phyloP scores from a whole-genome alignment of 164 flowering plant genomes.

The Houttuynia cordata region DNA sequence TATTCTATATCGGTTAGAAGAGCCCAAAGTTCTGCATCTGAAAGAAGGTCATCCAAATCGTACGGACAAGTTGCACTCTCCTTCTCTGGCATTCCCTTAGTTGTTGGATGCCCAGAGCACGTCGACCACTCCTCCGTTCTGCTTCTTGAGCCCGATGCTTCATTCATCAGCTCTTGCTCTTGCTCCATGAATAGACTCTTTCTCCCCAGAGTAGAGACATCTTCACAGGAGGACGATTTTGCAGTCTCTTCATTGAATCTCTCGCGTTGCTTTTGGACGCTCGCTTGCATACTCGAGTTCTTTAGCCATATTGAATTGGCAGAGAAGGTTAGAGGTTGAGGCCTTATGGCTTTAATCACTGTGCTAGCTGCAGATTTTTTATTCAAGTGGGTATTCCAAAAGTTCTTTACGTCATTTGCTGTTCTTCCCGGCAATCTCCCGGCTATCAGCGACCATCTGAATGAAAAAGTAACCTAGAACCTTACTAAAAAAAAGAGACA shows the following conservation, averaged over 20 bases:
- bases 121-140: background rate
- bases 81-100: background rate
- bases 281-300: background rate
- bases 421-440: slow-evolving; percentile 15
- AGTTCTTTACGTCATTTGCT: slow-evolving; percentile 11
- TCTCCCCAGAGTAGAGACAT: no score
- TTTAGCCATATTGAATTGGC: slow-evolving; percentile 1
- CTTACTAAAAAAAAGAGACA: background rate
- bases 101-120: background rate
- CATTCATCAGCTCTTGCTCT: no score
- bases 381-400: slow-evolving; percentile 2
- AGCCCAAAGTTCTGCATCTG: background rate
- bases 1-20: background rate
- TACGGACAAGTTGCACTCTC: background rate
- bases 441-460: slow-evolving; percentile 12
- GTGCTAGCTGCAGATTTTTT: background rate
- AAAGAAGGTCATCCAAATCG: background rate
- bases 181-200: no score
- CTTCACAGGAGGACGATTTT: no score
- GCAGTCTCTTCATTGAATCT: background rate
- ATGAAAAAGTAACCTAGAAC: background rate
- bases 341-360: slow-evolving; percentile 3
- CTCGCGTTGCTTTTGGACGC: background rate
- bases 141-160: no score
- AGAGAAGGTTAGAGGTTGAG: slow-evolving; percentile 7